Conservation (phyloP, 1,139 yeast species). For the Diutina ranongensis region DNA sequence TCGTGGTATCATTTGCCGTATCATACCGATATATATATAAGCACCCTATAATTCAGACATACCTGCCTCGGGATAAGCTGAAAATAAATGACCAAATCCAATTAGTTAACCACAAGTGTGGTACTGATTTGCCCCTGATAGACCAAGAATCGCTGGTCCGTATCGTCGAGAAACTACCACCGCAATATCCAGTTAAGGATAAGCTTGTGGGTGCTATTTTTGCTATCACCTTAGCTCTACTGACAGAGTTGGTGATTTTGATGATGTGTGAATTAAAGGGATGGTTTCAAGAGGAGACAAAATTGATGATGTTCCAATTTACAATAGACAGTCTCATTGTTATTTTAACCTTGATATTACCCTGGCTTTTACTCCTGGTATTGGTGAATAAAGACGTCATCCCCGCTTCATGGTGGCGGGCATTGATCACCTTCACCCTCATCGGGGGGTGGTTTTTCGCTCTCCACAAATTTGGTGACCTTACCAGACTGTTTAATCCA, state of each 20-base stretch:
- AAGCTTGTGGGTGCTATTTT: conserved; percentile 18
- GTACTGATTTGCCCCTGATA: conserved; percentile 13
- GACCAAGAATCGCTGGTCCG: conserved; percentile 12
- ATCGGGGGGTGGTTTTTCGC: conserved; percentile 26
- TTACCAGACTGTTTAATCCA: conserved; percentile 18
- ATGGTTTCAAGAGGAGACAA: conserved; percentile 13
- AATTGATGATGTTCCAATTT: conserved; percentile 19
- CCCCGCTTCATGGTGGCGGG: conserved; percentile 6
- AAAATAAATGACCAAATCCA: conserved; percentile 16
- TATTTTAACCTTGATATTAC: conserved; percentile 22
- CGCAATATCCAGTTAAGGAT: conserved; percentile 7
- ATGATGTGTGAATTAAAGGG: conserved; percentile 30
- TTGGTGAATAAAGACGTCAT: conserved; percentile 18
- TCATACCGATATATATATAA: conserved; percentile 16
- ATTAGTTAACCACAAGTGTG: conserved; percentile 11
- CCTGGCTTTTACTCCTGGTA: conserved; percentile 22
- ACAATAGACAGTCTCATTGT: conserved; percentile 24
- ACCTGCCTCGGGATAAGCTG: conserved; percentile 8
- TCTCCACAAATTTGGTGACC: conserved; percentile 20
- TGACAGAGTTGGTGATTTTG: conserved; percentile 22
- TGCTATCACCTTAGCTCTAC: conserved; percentile 20
- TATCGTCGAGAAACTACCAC: conserved; percentile 10
- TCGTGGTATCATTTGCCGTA: conserved; percentile 12
- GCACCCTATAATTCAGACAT: conserved; percentile 16
- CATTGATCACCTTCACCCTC: conserved; percentile 10